Base-by-base conservation (phyloP, 2,329 filamentous ascomycete genomes). In the Neophaeococcomyces mojaviensis region DNA sequence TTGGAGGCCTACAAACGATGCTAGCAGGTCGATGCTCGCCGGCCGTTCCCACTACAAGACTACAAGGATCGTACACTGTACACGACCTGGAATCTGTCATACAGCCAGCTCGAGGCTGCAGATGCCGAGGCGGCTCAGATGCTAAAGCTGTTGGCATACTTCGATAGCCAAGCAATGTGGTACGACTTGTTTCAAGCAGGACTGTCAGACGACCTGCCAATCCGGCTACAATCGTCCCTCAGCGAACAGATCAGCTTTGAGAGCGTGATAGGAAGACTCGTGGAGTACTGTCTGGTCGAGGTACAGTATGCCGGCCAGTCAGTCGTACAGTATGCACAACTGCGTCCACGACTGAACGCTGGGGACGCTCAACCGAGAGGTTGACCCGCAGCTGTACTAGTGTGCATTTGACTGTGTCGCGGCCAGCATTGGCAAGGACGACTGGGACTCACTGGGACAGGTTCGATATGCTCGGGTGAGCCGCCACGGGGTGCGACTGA, bases 101-200 rank as follows among this genome's bases (percentile, higher is more conserved):
- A n/a, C n/a, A n/a, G n/a, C n/a, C n/a, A n/a, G n/a, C n/a, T n/a
- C n/a, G 16, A 16, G 39, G 15, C 33, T 39, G 15, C 33, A 45
- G 28, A 43, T 34, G 15, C 19, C 26, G 36, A 49, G 5, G 58
- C 57, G 33, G 64, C 65, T 19, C 52, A 58, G 26, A 57, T 72
- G 1, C 61, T 73, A 13, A 44, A 58, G 13, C 54, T 70, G 15
- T 68, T 66, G 62, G 66, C 65, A n/a, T 67, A 61, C 47, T 67
- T 74, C 46, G 61, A 65, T 49, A 66, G 67, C 49, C 57, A 65
- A 13, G 67, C 71, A 50, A 49, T 74, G 3, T 74, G 65, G 69
- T 70, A 61, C 50, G 62, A 70, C 44, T 59, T 73, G n/a, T 49
- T 72, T 26, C 26, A 16, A 6, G 39, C 50, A 16, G 43, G 34